A percentile compares a stretch with the other conserved stretches of the same genome.
Evolutionary conservation across 371 early-diverging fungal genomes (phyloP).

Genomic region (Lichtheimia ramosa): DNA sequence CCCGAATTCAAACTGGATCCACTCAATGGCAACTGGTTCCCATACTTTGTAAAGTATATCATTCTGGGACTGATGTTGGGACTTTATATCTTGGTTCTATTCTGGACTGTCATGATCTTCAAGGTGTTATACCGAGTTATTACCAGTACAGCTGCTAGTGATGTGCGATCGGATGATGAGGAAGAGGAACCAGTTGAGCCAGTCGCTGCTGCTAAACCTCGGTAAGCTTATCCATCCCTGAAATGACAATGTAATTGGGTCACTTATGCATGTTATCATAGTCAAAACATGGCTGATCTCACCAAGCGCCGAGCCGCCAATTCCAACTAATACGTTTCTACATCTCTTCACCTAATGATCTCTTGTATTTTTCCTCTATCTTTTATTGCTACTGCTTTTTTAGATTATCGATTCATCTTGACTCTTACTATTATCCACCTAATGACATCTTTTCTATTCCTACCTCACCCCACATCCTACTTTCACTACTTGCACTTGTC

Average conservation of each 20-base stretch:
- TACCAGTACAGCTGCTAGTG: conserved; percentile 54
- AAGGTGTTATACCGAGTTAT: conserved; percentile 60
- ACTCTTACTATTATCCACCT: too few relatives aligned
- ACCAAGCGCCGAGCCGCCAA: background rate
- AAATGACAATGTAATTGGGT: too few relatives aligned
- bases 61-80: conserved; percentile 49
- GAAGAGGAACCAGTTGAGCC: conserved; percentile 17
- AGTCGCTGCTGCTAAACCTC: background rate
- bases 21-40: conserved; percentile 46
- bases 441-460: background rate
- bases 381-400: too few relatives aligned
- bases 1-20: conserved; percentile 44
- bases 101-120: conserved; percentile 67
- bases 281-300: background rate
- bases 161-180: conserved; percentile 70
- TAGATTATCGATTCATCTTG: too few relatives aligned
- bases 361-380: background rate
- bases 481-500: too few relatives aligned
- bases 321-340: conserved; percentile 3
- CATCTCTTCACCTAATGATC: too few relatives aligned
- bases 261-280: too few relatives aligned
- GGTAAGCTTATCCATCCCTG: background rate
- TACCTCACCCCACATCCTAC: background rate
- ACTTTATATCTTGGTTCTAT: conserved; percentile 50
- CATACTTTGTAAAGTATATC: conserved; percentile 47